Conservation (phyloP, 2,329 filamentous ascomycete species). For the Pseudogymnoascus sp. region DNA sequence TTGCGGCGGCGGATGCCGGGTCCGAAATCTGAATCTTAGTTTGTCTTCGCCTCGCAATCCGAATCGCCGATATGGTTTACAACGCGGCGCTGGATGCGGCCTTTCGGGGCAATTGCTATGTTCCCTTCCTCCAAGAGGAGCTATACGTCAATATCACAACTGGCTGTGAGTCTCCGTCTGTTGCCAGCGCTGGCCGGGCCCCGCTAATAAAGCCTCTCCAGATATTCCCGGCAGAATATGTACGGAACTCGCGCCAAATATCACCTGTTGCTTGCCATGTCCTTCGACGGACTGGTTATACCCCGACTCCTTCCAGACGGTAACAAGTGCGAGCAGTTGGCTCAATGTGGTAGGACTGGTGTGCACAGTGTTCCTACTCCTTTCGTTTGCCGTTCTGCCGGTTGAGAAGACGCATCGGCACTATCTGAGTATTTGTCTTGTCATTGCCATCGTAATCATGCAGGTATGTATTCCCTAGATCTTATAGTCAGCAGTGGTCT, state of each 20-base stretch:
- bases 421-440: constrained; percentile 84
- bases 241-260: constrained; percentile 37
- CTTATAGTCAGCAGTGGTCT: constrained; percentile 6
- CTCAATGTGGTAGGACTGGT: constrained; percentile 67
- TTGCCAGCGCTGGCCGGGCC: background rate
- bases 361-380: constrained; percentile 65
- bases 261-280: constrained; percentile 81
- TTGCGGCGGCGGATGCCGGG: background rate
- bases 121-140: constrained; percentile 59
- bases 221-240: constrained; percentile 51
- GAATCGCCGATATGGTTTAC: background rate
- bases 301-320: constrained; percentile 47
- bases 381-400: constrained; percentile 73
- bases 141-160: background rate
- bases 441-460: constrained; percentile 67
- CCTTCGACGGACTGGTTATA: constrained; percentile 74
- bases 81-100: background rate
- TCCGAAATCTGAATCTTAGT: background rate
- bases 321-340: constrained; percentile 69
- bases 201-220: constrained; percentile 26
- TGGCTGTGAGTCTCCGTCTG: background rate
- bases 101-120: constrained; percentile 46
- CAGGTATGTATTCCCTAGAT: constrained; percentile 49
- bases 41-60: background rate
- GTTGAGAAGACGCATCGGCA: constrained; percentile 86